Evolutionary conservation across 2,329 filamentous ascomycete genomes (phyloP).

Genomic region (Venturia effusa): DNA sequence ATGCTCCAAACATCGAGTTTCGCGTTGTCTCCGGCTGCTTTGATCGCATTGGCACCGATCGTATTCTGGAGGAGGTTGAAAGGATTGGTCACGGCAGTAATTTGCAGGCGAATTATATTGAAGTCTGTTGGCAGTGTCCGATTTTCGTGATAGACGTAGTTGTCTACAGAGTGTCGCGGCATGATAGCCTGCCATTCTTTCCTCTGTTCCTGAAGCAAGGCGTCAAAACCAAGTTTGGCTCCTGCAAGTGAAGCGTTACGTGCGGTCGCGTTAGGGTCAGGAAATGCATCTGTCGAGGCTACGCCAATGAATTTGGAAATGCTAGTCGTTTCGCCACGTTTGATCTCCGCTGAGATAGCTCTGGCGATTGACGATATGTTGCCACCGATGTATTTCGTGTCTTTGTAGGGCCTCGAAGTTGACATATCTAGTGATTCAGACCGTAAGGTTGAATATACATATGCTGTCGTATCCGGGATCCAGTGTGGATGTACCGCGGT

Average conservation of each 20-base stretch:
- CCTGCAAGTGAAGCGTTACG: constrained; percentile 42
- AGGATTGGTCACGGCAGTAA: constrained; percentile 43
- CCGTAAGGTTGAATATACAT: constrained; percentile 41
- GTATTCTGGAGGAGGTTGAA: constrained; percentile 48
- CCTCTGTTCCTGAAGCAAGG: constrained; percentile 44
- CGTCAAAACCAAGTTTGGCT: constrained; percentile 42
- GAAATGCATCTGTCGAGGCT: constrained; percentile 58
- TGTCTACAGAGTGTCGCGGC: constrained; percentile 51
- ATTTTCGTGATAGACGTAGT: constrained; percentile 45
- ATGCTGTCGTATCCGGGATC: constrained; percentile 52
- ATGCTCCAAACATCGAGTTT: constrained; percentile 52
- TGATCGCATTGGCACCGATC: constrained; percentile 42
- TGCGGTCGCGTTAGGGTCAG: constrained; percentile 44
- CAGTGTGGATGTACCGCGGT: constrained; percentile 53
- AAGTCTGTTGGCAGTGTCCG: constrained; percentile 47
- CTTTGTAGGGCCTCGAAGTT: constrained; percentile 32
- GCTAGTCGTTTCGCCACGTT: constrained; percentile 40
- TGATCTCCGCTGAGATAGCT: constrained; percentile 42
- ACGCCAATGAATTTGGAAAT: constrained; percentile 58
- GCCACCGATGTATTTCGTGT: constrained; percentile 37
- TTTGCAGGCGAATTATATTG: constrained; percentile 46
- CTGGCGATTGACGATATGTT: constrained; percentile 58
- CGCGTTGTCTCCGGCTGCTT: constrained; percentile 35
- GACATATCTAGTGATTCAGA: constrained; percentile 36
- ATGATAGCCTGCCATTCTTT: constrained; percentile 53